These are phyloP conservation scores for Bipolaris oryzae DNA, from an alignment of 2,329 filamentous ascomycete species.

Conservation along the genomic window DNA sequence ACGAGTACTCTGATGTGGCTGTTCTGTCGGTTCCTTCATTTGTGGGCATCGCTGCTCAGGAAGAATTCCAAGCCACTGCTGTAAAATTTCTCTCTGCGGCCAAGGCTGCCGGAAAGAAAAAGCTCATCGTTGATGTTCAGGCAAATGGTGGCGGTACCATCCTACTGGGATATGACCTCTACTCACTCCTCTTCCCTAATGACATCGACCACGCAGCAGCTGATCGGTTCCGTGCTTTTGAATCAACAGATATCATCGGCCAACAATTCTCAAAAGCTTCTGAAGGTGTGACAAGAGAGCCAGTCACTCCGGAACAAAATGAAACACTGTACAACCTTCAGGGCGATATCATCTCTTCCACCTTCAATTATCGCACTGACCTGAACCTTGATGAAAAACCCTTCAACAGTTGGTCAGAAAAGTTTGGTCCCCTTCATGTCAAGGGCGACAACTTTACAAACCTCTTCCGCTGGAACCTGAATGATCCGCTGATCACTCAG, in stretches of 20 bases:
- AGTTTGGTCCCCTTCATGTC: conserved; percentile 50
- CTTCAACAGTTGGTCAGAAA: conserved; percentile 55
- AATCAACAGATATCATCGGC: conserved; percentile 55
- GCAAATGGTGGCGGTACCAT: conserved; percentile 66
- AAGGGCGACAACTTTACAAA: conserved; percentile 62
- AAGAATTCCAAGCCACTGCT: conserved; percentile 51
- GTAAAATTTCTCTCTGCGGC: conserved; percentile 52
- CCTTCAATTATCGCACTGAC: conserved; percentile 57
- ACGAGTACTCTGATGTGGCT: conserved; percentile 54
- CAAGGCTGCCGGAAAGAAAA: conserved; percentile 60
- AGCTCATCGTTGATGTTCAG: conserved; percentile 65
- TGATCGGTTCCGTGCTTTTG: conserved; percentile 58
- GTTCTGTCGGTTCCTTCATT: conserved; percentile 55
- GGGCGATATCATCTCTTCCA: conserved; percentile 48
- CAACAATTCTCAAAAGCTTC: conserved; percentile 44
- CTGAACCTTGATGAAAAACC: conserved; percentile 55
- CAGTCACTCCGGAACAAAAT: neutral
- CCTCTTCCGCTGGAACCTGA: conserved; percentile 61
- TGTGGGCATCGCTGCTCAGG: conserved; percentile 37
- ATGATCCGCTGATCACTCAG: conserved; percentile 46
- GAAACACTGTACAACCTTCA: conserved; percentile 13
- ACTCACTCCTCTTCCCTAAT: conserved; percentile 61
- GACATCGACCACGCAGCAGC: conserved; percentile 56
- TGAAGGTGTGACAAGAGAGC: neutral
- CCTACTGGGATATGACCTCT: conserved; percentile 66